Base-by-base conservation (phyloP, 768 basidiomycete genomes). In the Boletus pseudo-olivaceus region DNA sequence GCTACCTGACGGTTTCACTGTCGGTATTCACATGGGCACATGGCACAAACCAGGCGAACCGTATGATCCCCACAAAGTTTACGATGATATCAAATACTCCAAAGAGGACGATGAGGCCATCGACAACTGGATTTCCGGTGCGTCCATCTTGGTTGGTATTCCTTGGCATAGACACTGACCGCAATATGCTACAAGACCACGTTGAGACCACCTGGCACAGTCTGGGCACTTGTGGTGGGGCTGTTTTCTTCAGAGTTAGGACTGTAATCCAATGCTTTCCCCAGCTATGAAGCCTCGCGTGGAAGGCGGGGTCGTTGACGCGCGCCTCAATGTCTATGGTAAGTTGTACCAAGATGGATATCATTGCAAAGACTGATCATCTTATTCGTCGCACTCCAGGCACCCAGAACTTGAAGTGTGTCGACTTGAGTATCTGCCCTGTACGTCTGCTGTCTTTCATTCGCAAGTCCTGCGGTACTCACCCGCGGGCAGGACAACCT, bases 161-260 rank as follows among this genome's bases (percentile, higher is more conserved):
- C 37, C 6, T n/a, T 26, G 17, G 26, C 29, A 26, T 15, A n/a
- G 17, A 33, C 14, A 23, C 54, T 57, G 34, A 58, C 38, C 7
- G 32, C 42, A 2, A 26, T 32, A n/a, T 19, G 26, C 35, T 29
- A 20, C 20, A 39, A 49, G 74, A 85, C 67, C 84, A 87, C 66
- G 85, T 88, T 61, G 86, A 87, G 75, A 87, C 86, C 10, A 87
- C 85, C 52, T 87, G 86, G 86, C 86, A 88, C 75, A 83, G 81
- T 66, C 75, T 87, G 47, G 84, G 82, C 66, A 58, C 61, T 44
- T 56, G 56, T 76, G 83, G 59, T 60, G 44, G 26, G 37, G 14
- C 3, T 19, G 3, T 4, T 12, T 14, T 26, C 20, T 30, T 34
- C 34, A 39, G 7, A 5, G 9, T 4, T 5, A 46, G 9, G 35